phyloP scores from a whole-genome alignment of 2,329 filamentous ascomycete genomes.

The Cercospora sesami region DNA sequence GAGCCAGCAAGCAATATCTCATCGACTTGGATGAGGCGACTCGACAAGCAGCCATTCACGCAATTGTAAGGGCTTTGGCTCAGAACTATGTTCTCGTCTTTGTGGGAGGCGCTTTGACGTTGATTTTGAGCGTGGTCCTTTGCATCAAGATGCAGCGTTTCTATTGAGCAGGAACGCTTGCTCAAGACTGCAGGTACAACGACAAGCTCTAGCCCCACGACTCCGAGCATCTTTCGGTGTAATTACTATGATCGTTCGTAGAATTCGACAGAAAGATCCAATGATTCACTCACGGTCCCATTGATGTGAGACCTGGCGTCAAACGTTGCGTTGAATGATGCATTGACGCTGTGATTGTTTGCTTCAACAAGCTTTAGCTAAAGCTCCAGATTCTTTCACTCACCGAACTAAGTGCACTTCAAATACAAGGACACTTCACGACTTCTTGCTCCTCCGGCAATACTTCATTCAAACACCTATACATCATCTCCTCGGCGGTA shows the following conservation, averaged over 20 bases:
- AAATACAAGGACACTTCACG: neutral
- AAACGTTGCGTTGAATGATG: neutral
- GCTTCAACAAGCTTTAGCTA: neutral
- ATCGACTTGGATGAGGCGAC: constrained; percentile 5
- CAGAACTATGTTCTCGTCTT: constrained; percentile 18
- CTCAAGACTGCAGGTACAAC: neutral
- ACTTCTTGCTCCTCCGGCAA: neutral
- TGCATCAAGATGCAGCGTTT: constrained; percentile 9
- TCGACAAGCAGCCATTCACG: constrained; percentile 10
- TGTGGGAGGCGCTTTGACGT: constrained; percentile 13
- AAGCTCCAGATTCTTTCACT: neutral
- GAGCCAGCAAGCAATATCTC: constrained; percentile 11
- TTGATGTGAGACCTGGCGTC: neutral
- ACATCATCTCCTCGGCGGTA: neutral
- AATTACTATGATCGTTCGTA: neutral
- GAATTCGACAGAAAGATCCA: neutral
- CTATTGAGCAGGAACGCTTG: neutral
- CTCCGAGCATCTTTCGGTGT: neutral
- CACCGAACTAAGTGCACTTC: neutral
- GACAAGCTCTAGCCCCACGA: neutral
- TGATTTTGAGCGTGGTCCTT: constrained; percentile 10
- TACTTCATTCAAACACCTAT: neutral
- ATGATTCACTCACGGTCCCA: neutral
- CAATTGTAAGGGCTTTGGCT: constrained; percentile 11
- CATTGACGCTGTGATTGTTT: neutral